Percentiles rank a stretch among this genome's conserved stretches.
Conservation (phyloP, 1,284 basidiomycete genomes). For the Cystobasidium pallidum region DNA sequence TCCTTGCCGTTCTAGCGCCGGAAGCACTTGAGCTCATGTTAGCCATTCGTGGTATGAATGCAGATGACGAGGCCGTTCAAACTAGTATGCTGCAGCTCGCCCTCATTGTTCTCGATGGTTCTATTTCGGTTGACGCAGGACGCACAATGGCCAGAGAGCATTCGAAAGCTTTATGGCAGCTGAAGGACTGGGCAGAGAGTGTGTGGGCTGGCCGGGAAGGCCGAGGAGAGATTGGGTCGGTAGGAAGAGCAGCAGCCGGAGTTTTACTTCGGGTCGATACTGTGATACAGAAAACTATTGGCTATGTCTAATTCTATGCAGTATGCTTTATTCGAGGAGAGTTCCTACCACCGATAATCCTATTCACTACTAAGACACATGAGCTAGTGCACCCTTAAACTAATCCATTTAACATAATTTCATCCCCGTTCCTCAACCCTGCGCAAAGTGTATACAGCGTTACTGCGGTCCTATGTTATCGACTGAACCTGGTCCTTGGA, state of each 20-base stretch:
- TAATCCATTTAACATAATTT: no score
- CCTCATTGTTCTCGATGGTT: conserved; percentile 74
- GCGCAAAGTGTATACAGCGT: no score
- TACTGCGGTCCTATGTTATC: not conserved
- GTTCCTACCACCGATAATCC: no score
- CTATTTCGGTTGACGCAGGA: conserved; percentile 74
- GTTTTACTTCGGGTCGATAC: conserved; percentile 79
- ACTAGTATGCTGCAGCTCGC: conserved; percentile 74
- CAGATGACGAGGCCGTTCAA: conserved; percentile 69
- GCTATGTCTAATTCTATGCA: conserved; percentile 9
- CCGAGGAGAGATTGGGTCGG: conserved; percentile 66
- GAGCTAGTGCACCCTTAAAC: no score
- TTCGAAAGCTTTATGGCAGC: conserved; percentile 69
- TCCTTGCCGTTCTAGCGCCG: conserved; percentile 76
- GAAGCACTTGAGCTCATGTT: conserved; percentile 79
- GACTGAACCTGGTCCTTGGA: not conserved
- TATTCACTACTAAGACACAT: no score
- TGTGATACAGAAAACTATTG: conserved; percentile 63
- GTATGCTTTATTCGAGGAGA: no score
- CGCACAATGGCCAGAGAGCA: conserved; percentile 74
- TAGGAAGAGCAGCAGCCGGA: conserved; percentile 73
- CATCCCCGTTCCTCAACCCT: not conserved
- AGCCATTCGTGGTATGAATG: conserved; percentile 64
- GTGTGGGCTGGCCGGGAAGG: conserved; percentile 70
- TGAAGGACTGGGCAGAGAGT: conserved; percentile 76